A percentile compares a stretch with the other conserved stretches of the same genome.
Evolutionary conservation across 2,329 filamentous ascomycete genomes (phyloP).

Genomic region (Capronia coronata): DNA sequence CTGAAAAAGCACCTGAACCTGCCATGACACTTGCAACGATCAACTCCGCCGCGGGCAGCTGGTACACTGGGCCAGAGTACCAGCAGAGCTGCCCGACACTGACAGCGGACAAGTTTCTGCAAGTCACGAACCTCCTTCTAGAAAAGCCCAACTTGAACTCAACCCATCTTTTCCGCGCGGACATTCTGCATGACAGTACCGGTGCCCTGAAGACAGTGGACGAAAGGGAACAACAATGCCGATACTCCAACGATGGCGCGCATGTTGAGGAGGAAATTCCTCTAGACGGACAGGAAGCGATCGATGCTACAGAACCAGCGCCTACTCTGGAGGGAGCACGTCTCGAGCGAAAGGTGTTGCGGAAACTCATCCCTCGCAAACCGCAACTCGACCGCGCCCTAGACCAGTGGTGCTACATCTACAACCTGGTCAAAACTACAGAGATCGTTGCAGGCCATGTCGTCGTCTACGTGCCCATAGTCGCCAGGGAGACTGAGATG

Average conservation of each 20-base stretch:
- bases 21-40: background rate
- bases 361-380: constrained; percentile 76
- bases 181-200: constrained; percentile 53
- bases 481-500: constrained; percentile 53
- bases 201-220: constrained; percentile 32
- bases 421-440: constrained; percentile 32
- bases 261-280: background rate
- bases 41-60: background rate
- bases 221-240: constrained; percentile 31
- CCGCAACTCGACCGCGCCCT: constrained; percentile 65
- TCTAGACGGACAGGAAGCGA: background rate
- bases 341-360: constrained; percentile 60
- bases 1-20: too few relatives aligned
- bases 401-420: constrained; percentile 76
- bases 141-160: constrained; percentile 55
- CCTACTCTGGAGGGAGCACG: constrained; percentile 31
- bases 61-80: constrained; percentile 15
- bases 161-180: constrained; percentile 53
- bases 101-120: constrained; percentile 34
- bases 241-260: background rate
- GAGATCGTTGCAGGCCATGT: constrained; percentile 33
- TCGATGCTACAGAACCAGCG: constrained; percentile 16
- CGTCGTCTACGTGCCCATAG: constrained; percentile 74
- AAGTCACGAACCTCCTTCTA: constrained; percentile 46
- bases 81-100: constrained; percentile 11